Percentiles rank a stretch among this genome's conserved stretches.
Evolutionary conservation across 2,329 filamentous ascomycete genomes (phyloP).

Genomic region (Exophiala bonariae): DNA sequence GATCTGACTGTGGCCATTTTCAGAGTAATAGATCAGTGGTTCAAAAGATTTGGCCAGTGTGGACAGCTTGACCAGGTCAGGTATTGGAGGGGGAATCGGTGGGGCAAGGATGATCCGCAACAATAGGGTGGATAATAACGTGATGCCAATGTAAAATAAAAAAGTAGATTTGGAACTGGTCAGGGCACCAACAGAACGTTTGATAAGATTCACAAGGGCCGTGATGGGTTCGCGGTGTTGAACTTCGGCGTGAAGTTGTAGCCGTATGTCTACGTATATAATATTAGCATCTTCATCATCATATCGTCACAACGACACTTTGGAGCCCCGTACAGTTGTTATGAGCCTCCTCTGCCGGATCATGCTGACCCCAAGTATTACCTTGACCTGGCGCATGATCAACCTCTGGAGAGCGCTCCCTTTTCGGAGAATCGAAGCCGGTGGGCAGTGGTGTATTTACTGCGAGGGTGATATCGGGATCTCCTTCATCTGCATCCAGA

Average conservation of each 20-base stretch:
- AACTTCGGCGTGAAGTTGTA: conserved; percentile 82
- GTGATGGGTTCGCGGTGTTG: conserved; percentile 86
- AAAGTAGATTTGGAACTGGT: conserved; percentile 71
- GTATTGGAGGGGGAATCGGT: conserved; percentile 65
- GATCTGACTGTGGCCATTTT: conserved; percentile 83
- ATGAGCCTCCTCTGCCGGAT: conserved; percentile 28
- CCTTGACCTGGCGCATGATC: conserved; percentile 34
- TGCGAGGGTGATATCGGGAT: conserved; percentile 51
- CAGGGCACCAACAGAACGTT: conserved; percentile 58
- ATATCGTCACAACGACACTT: conserved; percentile 1
- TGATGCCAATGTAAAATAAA: conserved; percentile 60
- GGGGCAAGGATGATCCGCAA: conserved; percentile 69
- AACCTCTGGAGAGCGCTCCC: conserved; percentile 58
- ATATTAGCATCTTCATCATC: conserved; percentile 3
- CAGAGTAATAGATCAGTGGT: conserved; percentile 90
- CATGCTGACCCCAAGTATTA: conserved; percentile 11
- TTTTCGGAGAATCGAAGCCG: conserved; percentile 57
- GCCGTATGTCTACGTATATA: conserved; percentile 71
- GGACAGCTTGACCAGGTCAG: conserved; percentile 87
- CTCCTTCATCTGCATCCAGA: conserved; percentile 55
- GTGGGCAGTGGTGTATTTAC: conserved; percentile 59
- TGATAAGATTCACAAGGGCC: conserved; percentile 64
- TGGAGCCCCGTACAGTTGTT: conserved; percentile 53
- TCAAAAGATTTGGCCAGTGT: conserved; percentile 88
- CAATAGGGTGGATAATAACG: conserved; percentile 64